A percentile compares a stretch with the other conserved stretches of the same genome.
Conservation (phyloP, 805 yeast genomes). For the Sugiyamaella mastotermitis region DNA sequence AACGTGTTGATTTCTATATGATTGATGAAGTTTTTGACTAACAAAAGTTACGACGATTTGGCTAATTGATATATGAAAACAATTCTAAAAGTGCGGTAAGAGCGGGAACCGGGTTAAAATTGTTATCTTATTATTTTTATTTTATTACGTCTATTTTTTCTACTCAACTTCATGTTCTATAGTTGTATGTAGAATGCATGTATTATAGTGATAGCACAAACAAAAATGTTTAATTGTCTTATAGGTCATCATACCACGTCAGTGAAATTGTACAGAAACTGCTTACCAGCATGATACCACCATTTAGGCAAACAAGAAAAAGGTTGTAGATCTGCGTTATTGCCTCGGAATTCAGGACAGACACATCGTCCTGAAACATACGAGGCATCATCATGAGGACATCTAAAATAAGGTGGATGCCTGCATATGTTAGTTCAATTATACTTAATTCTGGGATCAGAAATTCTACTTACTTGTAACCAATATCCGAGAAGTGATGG, state of each 20-base stretch:
- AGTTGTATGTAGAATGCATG: neutral
- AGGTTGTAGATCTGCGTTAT: constrained; percentile 30
- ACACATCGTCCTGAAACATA: constrained; percentile 30
- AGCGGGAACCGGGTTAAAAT: too few species aligned
- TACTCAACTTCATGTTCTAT: constrained; percentile 1
- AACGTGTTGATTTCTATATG: constrained; percentile 29
- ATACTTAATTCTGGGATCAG: neutral
- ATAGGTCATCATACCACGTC: constrained; percentile 7
- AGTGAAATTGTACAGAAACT: constrained; percentile 25
- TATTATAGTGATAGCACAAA: neutral
- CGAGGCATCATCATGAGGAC: constrained; percentile 33
- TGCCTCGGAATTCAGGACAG: constrained; percentile 27
- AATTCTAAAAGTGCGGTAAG: too few species aligned
- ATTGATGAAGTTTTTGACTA: neutral
- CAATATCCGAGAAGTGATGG: constrained; percentile 76
- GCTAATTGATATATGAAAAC: constrained; percentile 10
- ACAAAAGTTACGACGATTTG: constrained; percentile 23
- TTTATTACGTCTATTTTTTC: constrained; percentile 3
- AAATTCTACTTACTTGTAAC: constrained; percentile 40
- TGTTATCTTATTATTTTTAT: too few species aligned
- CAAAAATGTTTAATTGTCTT: constrained; percentile 2
- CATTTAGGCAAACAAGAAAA: constrained; percentile 33
- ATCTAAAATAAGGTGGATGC: constrained; percentile 57
- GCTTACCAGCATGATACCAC: constrained; percentile 32
- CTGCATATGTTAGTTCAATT: constrained; percentile 4